A percentile compares a stretch with the other conserved stretches of the same genome.
Conservation (phyloP, 1,139 yeast species). For the Lodderomyces jiufengensis region DNA sequence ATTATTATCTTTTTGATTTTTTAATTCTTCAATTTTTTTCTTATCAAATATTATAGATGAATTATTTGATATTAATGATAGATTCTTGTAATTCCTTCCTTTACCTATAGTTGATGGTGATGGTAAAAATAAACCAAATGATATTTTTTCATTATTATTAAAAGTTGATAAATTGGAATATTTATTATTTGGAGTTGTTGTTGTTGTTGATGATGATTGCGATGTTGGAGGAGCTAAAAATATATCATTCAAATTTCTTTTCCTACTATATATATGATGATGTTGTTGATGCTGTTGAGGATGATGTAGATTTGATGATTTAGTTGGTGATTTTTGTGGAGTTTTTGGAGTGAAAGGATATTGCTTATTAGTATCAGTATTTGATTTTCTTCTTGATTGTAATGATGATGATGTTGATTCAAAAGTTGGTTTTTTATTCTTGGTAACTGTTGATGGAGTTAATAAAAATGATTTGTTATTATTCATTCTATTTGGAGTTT, state of each 20-base stretch:
- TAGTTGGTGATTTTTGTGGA: conserved; percentile 31
- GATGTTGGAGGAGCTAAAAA: too few relatives aligned
- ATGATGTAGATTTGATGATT: conserved; percentile 6
- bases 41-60: conserved; percentile 9
- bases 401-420: background rate
- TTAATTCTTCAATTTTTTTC: conserved; percentile 13
- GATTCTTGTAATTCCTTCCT: conserved; percentile 22
- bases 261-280: conserved; percentile 2
- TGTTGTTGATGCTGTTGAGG: background rate
- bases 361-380: background rate
- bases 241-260: conserved; percentile 11
- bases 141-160: conserved; percentile 9
- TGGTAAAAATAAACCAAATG: conserved; percentile 35
- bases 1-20: conserved; percentile 16
- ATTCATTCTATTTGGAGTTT: conserved; percentile 6
- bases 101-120: conserved; percentile 42
- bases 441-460: conserved; percentile 1
- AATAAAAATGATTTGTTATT: conserved; percentile 3
- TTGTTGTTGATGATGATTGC: conserved; percentile 3
- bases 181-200: background rate
- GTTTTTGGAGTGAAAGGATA: conserved; percentile 36
- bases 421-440: background rate
- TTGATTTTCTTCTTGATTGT: background rate
- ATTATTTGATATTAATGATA: background rate
- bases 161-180: background rate